phyloP scores from a whole-genome alignment of 495 filamentous ascomycete genomes.

The Penicillium steckii region DNA sequence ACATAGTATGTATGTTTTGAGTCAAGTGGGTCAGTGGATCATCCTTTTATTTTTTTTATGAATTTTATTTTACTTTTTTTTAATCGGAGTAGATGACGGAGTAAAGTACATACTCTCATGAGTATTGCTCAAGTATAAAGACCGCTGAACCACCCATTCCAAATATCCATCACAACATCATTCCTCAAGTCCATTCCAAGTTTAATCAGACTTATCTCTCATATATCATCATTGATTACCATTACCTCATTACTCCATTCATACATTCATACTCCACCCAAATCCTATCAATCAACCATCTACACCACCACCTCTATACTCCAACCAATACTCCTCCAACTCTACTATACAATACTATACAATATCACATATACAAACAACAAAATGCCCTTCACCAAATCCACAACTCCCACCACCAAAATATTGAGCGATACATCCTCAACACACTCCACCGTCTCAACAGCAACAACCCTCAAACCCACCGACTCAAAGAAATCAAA shows the following conservation, averaged over 20 bases:
- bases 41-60: not conserved
- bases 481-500: conserved; percentile 25
- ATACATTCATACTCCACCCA: not conserved
- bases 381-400: not conserved
- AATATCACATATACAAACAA: not conserved
- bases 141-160: not conserved
- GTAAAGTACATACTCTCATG: not conserved
- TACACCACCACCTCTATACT: not conserved
- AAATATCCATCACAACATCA: not conserved
- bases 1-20: conserved; percentile 6
- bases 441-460: conserved; percentile 26
- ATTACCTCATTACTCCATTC: too few relatives aligned
- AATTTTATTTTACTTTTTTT: conserved; percentile 1
- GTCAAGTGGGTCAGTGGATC: conserved; percentile 15
- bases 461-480: conserved; percentile 29
- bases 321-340: not conserved
- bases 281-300: not conserved
- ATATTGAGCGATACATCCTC: conserved; percentile 21
- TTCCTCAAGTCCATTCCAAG: too few relatives aligned
- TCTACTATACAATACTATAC: not conserved
- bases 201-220: too few relatives aligned
- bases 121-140: conserved; percentile 4
- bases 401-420: conserved; percentile 15
- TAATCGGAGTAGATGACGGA: conserved; percentile 18
- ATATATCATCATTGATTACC: too few relatives aligned